Evolutionary conservation across 2,329 filamentous ascomycete genomes (phyloP).

Genomic region (Clonostachys sp.): DNA sequence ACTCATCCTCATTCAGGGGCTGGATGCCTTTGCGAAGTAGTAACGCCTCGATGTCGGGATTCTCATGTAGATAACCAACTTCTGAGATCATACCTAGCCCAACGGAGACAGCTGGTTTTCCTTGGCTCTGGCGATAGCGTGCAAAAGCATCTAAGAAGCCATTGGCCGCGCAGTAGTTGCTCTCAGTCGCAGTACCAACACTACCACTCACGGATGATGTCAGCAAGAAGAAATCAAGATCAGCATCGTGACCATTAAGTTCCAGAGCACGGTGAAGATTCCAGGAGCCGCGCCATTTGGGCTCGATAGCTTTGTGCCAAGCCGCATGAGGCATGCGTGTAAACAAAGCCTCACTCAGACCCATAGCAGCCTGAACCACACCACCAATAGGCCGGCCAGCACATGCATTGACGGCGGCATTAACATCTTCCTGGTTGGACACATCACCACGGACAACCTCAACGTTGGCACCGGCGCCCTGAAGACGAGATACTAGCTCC

Average conservation of each 20-base stretch:
- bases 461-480: conserved; percentile 10
- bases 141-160: conserved; percentile 26
- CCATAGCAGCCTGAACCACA: conserved; percentile 26
- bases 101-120: conserved; percentile 17
- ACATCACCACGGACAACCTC: conserved; percentile 13
- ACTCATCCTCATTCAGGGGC: conserved; percentile 20
- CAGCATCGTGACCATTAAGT: conserved; percentile 1
- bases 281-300: conserved; percentile 14
- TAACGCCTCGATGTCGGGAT: conserved; percentile 24
- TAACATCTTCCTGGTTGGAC: conserved; percentile 6
- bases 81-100: conserved; percentile 25
- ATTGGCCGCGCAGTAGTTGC: conserved; percentile 25
- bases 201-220: conserved; percentile 15
- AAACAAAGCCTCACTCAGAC: conserved; percentile 15
- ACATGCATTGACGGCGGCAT: conserved; percentile 4
- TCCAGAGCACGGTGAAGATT: conserved; percentile 13
- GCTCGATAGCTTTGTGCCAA: conserved; percentile 14
- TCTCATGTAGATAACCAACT: conserved; percentile 27
- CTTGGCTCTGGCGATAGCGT: conserved; percentile 14
- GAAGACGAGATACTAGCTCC: conserved; percentile 9
- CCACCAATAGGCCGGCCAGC: conserved; percentile 12
- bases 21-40: conserved; percentile 27
- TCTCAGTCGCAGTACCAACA: conserved; percentile 20
- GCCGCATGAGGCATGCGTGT: conserved; percentile 11
- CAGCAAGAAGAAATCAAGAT: conserved; percentile 22